Evolutionary conservation across 768 basidiomycete species (phyloP).

Genomic region (Strobilomyces dryophilus): DNA sequence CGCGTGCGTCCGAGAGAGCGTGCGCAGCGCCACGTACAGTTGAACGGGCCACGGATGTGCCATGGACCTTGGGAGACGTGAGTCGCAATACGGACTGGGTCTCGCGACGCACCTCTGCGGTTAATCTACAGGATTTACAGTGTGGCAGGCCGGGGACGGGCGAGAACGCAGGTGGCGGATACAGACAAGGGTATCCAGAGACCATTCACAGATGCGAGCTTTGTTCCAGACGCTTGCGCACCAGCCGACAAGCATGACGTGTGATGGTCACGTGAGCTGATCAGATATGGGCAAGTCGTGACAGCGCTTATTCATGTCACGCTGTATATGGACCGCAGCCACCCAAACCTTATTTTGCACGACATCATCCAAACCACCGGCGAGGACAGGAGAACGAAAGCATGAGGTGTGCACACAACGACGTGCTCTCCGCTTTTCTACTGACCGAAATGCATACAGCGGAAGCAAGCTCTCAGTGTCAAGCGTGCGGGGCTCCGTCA

Average conservation of each 20-base stretch:
- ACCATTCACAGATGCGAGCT: constrained; percentile 11
- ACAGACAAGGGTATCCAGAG: background rate
- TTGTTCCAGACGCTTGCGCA: constrained; percentile 1
- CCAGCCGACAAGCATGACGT: constrained; percentile 11
- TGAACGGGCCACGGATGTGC: constrained; percentile 22
- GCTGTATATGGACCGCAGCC: constrained; percentile 32
- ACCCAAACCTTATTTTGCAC: constrained; percentile 28
- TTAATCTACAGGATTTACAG: background rate
- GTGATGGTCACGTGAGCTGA: constrained; percentile 13
- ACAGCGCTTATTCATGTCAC: constrained; percentile 29
- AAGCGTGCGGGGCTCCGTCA: constrained; percentile 99
- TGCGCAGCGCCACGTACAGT: constrained; percentile 16
- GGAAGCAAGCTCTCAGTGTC: constrained; percentile 92
- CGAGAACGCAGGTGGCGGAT: background rate
- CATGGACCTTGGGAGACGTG: constrained; percentile 19
- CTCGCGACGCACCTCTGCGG: constrained; percentile 4
- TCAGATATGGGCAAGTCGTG: constrained; percentile 1
- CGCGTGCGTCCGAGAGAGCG: background rate
- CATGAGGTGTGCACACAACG: constrained; percentile 27
- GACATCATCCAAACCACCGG: constrained; percentile 21
- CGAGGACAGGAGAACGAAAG: constrained; percentile 20
- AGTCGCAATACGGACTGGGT: background rate
- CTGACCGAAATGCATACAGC: constrained; percentile 15
- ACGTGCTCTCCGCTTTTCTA: background rate
- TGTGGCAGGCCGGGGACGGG: background rate